Evolutionary conservation across 2,329 filamentous ascomycete species (phyloP).

Genomic region (Calonectria hongkongensis): DNA sequence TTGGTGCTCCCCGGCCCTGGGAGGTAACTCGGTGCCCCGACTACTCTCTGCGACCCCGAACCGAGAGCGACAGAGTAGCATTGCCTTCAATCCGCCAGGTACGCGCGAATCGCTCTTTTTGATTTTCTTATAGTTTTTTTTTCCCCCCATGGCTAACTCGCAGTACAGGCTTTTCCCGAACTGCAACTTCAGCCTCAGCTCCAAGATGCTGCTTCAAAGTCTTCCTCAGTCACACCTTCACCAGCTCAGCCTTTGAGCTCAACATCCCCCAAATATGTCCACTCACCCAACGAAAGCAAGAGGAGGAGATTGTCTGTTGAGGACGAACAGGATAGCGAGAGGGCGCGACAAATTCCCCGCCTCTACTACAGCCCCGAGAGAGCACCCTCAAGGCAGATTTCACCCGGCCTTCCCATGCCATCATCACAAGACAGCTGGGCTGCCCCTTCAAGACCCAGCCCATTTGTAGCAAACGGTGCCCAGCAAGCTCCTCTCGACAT

Average conservation of each 20-base stretch:
- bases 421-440: conserved; percentile 61
- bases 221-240: conserved; percentile 61
- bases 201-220: conserved; percentile 57
- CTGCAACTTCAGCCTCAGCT: conserved; percentile 60
- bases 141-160: conserved; percentile 53
- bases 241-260: conserved; percentile 54
- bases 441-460: conserved; percentile 57
- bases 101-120: conserved; percentile 44
- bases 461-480: conserved; percentile 57
- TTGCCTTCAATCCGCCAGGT: conserved; percentile 74
- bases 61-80: conserved; percentile 64
- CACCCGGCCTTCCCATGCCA: conserved; percentile 56
- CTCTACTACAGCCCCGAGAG: conserved; percentile 64
- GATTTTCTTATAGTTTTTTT: too few species aligned
- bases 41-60: conserved; percentile 59
- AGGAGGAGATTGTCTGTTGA: conserved; percentile 67
- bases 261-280: conserved; percentile 68
- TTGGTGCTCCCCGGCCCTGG: conserved; percentile 64
- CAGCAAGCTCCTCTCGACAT: conserved; percentile 57
- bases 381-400: conserved; percentile 58
- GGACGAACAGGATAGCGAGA: conserved; percentile 62
- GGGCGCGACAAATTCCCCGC: conserved; percentile 67
- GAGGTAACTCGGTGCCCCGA: conserved; percentile 60
- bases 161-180: conserved; percentile 68
- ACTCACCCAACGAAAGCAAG: conserved; percentile 70